Evolutionary conservation across 2,329 filamentous ascomycete genomes (phyloP).

Genomic region (Claviceps sp.): DNA sequence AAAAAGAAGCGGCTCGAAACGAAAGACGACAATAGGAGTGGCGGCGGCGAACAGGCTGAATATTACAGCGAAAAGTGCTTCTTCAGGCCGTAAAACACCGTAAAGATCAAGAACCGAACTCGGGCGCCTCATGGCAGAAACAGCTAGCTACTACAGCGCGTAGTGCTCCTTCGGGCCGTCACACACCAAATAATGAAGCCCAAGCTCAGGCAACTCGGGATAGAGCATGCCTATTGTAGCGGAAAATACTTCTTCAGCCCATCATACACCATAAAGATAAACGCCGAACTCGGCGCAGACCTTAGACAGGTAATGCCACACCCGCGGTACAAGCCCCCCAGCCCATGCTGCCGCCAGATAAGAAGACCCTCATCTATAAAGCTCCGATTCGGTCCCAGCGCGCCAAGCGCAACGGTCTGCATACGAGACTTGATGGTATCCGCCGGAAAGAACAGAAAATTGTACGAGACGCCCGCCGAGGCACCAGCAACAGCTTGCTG

Average conservation of each 20-base stretch:
- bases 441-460: constrained; percentile 93
- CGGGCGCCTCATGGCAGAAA: no score
- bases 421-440: constrained; percentile 96
- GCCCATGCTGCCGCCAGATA: constrained; percentile 70
- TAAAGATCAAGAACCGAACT: no score
- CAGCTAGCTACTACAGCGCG: no score
- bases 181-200: no score
- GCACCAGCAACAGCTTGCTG: constrained; percentile 84
- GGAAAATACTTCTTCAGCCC: constrained; percentile 60
- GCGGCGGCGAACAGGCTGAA: no score
- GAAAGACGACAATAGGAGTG: no score
- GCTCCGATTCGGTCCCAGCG: constrained; percentile 40
- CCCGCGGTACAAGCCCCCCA: constrained; percentile 80
- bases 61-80: no score
- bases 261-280: constrained; percentile 95
- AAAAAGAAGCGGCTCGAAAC: no score
- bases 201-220: no score
- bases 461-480: constrained; percentile 82
- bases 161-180: no score
- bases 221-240: constrained; percentile 19
- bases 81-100: no score
- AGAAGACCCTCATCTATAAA: constrained; percentile 60
- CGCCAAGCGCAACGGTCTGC: constrained; percentile 69
- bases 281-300: constrained; percentile 87
- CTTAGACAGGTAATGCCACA: constrained; percentile 87